Evolutionary conservation across 768 basidiomycete species (phyloP), one percentile per base, ranked within the genome.

Genomic region (Boletus sensibilis): DNA sequence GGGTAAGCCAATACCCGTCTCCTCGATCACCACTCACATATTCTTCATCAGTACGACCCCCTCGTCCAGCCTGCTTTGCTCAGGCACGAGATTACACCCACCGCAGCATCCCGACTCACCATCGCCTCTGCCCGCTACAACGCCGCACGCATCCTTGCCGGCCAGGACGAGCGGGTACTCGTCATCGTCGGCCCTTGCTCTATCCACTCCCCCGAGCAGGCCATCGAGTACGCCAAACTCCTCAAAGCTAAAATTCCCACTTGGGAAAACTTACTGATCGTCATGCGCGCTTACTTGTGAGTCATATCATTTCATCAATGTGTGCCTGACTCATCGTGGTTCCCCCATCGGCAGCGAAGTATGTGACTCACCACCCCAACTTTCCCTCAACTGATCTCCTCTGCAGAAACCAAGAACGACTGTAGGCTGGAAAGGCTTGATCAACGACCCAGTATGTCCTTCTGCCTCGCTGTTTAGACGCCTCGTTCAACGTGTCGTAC

Each of bases 231-330:
- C 66, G 92, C 91, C 13, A 75, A 75, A n/a, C 78, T 85, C 44
- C 82, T 91, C 68, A 89, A 82, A 68, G 77, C 74, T 4, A 88
- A 86, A 74, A 80, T 87, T 42, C 76, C 81, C 18, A 72, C 78
- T 20, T 88, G 85, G 82, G 79, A 78, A 51, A 90, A 94, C 64
- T 79, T 99, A 48, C 79, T 90, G 66, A 89, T 99, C 68, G 76
- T 98, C 72, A 99, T 99, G 97, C 84, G 97, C 40, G 87, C 92
- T 53, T 98, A 98, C 82, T 98, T 92, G 93, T 95, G 67, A 72
- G 93, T 84, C n/a, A 34, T 31, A 56, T 58, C 38, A 27, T 47
- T 34, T 53, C 47, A 35, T 54, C 16, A 9, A 20, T 18, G 7
- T 29, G 38, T 65, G 43, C 55, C 52, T 67, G 40, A 58, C 79